Percentiles rank a stretch among this genome's conserved stretches.
phyloP scores from a whole-genome alignment of 805 yeast species.

The Ogataea trehaloabstinens region DNA sequence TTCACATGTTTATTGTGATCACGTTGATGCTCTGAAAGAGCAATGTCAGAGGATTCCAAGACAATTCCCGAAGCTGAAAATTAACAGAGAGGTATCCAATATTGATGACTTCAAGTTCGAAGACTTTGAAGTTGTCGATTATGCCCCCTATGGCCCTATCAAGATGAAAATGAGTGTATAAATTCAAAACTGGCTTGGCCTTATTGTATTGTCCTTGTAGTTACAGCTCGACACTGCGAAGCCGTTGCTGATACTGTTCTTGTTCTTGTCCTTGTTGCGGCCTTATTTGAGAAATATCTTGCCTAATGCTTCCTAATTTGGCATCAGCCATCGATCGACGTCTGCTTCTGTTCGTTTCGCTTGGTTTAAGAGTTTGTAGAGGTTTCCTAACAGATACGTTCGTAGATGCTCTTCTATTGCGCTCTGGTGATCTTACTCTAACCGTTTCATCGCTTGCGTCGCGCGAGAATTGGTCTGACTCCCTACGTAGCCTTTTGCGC shows the following conservation, averaged over 20 bases:
- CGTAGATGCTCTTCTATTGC: constrained; percentile 4
- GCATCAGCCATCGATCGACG: constrained; percentile 11
- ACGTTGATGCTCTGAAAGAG: constrained; percentile 82
- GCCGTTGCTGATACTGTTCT: constrained; percentile 9
- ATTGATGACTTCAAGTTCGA: constrained; percentile 90
- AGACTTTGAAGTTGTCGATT: constrained; percentile 79
- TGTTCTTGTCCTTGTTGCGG: constrained; percentile 10
- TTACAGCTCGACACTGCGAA: constrained; percentile 12
- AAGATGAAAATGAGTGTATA: constrained; percentile 98
- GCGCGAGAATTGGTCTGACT: constrained; percentile 48
- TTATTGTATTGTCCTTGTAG: not conserved
- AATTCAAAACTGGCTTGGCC: not conserved
- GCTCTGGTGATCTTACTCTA: constrained; percentile 2
- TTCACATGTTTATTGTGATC: constrained; percentile 92
- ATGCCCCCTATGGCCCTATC: constrained; percentile 78
- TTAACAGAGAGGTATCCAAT: constrained; percentile 60
- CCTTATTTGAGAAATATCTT: constrained; percentile 14
- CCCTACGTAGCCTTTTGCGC: constrained; percentile 67
- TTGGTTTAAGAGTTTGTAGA: constrained; percentile 8
- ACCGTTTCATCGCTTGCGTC: constrained; percentile 7
- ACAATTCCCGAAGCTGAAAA: constrained; percentile 72
- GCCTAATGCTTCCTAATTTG: no score
- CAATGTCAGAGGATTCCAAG: constrained; percentile 77
- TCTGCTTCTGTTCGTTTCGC: constrained; percentile 10
- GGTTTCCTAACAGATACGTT: constrained; percentile 7